Evolutionary conservation across 192 early-diverging fungal species (phyloP).

Genomic region (Gigaspora rosea): DNA sequence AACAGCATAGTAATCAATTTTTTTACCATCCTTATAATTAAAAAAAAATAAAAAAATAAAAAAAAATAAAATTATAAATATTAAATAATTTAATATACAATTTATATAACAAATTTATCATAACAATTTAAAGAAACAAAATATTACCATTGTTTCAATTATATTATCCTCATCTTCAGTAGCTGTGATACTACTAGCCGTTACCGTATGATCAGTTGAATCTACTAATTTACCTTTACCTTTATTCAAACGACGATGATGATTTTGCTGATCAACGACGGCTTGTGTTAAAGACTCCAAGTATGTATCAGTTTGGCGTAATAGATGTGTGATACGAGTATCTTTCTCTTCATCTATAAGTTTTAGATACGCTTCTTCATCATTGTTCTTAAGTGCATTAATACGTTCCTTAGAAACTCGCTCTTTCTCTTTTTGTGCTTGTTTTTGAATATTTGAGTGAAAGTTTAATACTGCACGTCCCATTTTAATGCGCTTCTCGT

Average conservation of each 20-base stretch:
- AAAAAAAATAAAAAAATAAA: background rate
- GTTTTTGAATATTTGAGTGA: slow-evolving; percentile 84
- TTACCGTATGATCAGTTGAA: background rate
- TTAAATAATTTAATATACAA: background rate
- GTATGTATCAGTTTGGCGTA: slow-evolving; percentile 87
- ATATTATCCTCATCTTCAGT: slow-evolving; percentile 47
- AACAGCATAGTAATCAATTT: slow-evolving; percentile 81
- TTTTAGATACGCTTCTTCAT: slow-evolving; percentile 96
- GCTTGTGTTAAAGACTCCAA: slow-evolving; percentile 81
- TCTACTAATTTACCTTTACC: background rate
- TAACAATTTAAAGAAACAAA: background rate
- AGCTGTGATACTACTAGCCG: slow-evolving; percentile 19
- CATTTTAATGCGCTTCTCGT: slow-evolving; percentile 68
- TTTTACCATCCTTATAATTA: slow-evolving; percentile 43
- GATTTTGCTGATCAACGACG: slow-evolving; percentile 79
- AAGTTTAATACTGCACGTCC: slow-evolving; percentile 77
- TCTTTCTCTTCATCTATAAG: slow-evolving; percentile 96
- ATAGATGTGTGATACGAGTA: slow-evolving; percentile 88
- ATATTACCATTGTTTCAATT: slow-evolving; percentile 31
- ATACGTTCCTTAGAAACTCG: slow-evolving; percentile 91
- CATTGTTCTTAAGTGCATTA: slow-evolving; percentile 91
- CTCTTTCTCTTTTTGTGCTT: slow-evolving; percentile 88
- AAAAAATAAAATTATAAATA: background rate
- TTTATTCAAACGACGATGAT: slow-evolving; percentile 38
- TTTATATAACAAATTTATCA: background rate